phyloP scores from a whole-genome alignment of 2,329 filamentous ascomycete species.

The Cercospora sp. region DNA sequence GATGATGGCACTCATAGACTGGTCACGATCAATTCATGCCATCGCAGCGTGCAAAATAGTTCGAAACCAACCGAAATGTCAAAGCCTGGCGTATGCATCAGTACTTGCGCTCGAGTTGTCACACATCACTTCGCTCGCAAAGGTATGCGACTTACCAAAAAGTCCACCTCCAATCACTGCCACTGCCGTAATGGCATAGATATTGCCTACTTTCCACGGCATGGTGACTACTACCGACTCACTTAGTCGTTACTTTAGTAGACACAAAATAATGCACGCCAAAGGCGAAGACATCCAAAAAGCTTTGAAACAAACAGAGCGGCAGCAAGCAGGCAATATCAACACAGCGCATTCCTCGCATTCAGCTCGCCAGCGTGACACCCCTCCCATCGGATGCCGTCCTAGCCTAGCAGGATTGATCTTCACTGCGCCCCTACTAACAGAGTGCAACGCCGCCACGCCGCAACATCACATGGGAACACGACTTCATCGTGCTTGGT shows the following conservation, averaged over 20 bases:
- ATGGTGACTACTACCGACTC: background rate
- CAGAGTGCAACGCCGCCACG: background rate
- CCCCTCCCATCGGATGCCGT: background rate
- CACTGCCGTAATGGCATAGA: constrained; percentile 58
- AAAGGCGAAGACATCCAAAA: background rate
- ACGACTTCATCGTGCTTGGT: background rate
- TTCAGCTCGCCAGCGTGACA: background rate
- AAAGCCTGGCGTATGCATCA: background rate
- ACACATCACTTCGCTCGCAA: background rate
- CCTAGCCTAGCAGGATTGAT: background rate
- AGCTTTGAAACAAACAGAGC: background rate
- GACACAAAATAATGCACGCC: background rate
- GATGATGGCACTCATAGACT: constrained; percentile 65
- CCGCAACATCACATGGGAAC: background rate
- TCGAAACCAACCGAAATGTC: background rate
- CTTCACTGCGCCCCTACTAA: background rate
- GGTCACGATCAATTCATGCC: background rate
- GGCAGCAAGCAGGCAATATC: background rate
- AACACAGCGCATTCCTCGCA: background rate
- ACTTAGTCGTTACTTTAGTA: background rate
- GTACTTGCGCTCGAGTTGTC: background rate
- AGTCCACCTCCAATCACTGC: constrained; percentile 65
- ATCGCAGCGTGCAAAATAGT: background rate
- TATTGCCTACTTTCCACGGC: constrained; percentile 48
- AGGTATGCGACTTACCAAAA: constrained; percentile 45